Percentiles rank a stretch among this genome's conserved stretches.
Conservation (phyloP, 1,139 yeast species). For the Eremothecium gossypii region DNA sequence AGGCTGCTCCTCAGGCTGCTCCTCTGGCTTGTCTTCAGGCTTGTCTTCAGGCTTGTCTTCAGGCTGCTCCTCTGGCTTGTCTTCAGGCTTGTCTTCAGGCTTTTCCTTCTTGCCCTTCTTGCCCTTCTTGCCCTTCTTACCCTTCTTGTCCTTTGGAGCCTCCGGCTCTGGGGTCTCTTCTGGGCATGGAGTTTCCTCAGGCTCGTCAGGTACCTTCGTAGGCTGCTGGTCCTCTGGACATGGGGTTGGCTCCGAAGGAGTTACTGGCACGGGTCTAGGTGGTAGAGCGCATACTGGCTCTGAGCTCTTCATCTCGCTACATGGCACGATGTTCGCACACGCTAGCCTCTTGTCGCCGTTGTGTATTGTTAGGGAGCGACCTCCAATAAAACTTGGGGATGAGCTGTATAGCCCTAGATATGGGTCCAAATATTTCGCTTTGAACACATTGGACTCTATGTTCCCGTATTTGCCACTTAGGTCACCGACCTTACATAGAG, state of each 20-base stretch:
- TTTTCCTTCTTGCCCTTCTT: background rate
- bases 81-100: constrained; percentile 1
- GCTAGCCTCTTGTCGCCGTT: constrained; percentile 45
- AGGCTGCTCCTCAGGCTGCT: background rate
- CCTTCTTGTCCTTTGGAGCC: background rate
- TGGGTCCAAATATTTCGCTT: constrained; percentile 44
- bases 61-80: constrained; percentile 1
- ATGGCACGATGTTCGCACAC: constrained; percentile 41
- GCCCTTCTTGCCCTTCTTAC: no score
- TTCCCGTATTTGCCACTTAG: constrained; percentile 57
- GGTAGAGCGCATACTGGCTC: constrained; percentile 1
- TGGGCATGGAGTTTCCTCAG: constrained; percentile 1
- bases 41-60: background rate
- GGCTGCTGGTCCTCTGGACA: background rate
- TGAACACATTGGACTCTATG: constrained; percentile 47
- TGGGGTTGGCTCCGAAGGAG: background rate
- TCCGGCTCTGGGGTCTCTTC: constrained; percentile 1
- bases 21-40: constrained; percentile 4
- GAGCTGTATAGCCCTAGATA: constrained; percentile 42
- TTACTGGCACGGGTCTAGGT: background rate
- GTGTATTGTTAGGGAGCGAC: constrained; percentile 46
- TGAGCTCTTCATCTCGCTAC: constrained; percentile 4
- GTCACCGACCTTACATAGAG: constrained; percentile 52
- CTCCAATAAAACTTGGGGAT: constrained; percentile 43
- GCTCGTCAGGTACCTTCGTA: background rate